Evolutionary conservation across 441 rosid species (phyloP).

Genomic region (Isatis lusitanica): DNA sequence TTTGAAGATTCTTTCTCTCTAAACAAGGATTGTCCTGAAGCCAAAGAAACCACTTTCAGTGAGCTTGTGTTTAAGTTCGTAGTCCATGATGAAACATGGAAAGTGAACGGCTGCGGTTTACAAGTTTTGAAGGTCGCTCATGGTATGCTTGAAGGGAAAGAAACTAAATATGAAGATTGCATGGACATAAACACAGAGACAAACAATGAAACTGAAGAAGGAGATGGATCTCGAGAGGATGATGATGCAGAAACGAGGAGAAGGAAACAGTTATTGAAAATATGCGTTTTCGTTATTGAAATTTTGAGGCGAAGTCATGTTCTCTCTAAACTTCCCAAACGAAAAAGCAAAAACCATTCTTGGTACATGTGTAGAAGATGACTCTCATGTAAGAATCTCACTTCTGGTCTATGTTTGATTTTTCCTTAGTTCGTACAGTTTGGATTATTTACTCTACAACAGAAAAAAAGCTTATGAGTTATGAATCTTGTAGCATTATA

Average conservation of each 20-base stretch:
- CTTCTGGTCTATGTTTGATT: too few relatives aligned
- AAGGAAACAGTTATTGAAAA: background rate
- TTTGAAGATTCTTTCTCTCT: conserved; percentile 3
- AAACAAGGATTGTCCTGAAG: background rate
- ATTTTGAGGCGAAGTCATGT: background rate
- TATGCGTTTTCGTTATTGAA: background rate
- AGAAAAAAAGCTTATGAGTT: background rate
- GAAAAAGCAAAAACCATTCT: background rate
- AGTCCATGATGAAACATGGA: background rate
- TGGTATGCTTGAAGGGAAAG: background rate
- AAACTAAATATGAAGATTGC: background rate
- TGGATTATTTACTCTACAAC: background rate
- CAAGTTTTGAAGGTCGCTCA: background rate
- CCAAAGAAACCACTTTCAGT: background rate
- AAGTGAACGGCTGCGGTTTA: background rate
- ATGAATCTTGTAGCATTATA: background rate
- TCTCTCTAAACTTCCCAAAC: background rate
- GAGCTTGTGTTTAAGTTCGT: background rate
- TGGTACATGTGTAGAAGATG: background rate
- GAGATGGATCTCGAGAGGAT: background rate
- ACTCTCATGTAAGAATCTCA: background rate
- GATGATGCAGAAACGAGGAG: background rate
- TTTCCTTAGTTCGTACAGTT: background rate
- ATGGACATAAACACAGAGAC: too few relatives aligned
- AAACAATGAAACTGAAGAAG: background rate